phyloP scores from a whole-genome alignment of 768 basidiomycete species.

The Amanita rubescens region DNA sequence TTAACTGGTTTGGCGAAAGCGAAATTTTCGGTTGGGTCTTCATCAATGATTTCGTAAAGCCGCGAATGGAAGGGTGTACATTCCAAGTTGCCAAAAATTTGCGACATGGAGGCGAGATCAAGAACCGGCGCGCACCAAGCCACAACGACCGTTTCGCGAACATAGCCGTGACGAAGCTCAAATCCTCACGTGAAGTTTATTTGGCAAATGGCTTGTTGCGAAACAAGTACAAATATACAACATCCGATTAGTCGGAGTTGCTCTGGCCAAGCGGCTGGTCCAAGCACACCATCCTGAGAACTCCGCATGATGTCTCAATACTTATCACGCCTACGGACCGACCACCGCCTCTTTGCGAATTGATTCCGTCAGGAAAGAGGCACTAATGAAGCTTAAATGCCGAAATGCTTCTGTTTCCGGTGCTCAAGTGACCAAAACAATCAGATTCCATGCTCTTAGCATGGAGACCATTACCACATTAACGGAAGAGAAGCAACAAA shows the following conservation, averaged over 20 bases:
- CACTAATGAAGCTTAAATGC: neutral
- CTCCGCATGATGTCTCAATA: neutral
- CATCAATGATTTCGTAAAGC: conserved; percentile 21
- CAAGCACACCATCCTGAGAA: neutral
- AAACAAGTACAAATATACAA: neutral
- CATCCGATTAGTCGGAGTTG: neutral
- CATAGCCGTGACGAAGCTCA: neutral
- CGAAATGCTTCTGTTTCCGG: neutral
- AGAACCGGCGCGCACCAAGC: neutral
- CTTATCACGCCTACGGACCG: neutral
- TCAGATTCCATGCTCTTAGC: neutral
- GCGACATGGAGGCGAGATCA: neutral
- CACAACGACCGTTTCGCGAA: neutral
- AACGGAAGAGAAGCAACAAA: neutral
- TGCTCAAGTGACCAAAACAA: neutral
- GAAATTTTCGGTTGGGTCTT: conserved; percentile 34
- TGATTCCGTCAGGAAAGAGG: neutral
- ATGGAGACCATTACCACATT: neutral
- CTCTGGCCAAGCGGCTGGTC: neutral
- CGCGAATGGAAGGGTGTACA: conserved; percentile 22
- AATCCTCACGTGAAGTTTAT: neutral
- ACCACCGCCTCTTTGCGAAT: neutral
- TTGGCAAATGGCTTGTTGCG: neutral
- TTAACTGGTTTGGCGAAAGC: conserved; percentile 34
- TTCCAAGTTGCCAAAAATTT: conserved; percentile 1